Evolutionary conservation across 768 basidiomycete species (phyloP).

Genomic region (Suillus weaverae): DNA sequence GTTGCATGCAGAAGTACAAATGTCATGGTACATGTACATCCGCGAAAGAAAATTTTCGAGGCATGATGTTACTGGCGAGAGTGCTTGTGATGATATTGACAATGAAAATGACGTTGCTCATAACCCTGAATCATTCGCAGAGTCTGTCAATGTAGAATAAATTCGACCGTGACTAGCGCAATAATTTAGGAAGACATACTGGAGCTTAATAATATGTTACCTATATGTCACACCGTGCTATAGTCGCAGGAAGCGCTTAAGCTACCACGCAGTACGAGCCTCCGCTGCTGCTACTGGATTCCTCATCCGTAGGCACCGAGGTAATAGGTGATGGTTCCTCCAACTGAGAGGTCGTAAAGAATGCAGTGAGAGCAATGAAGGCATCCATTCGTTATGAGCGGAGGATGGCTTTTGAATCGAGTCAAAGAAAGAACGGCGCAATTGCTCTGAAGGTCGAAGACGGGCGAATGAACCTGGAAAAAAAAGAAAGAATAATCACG

Average conservation of each 20-base stretch:
- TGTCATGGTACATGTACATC: slow-evolving; percentile 9
- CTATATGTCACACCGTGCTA: background rate
- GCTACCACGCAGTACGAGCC: slow-evolving; percentile 11
- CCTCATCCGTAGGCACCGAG: slow-evolving; percentile 10
- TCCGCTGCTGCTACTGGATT: slow-evolving; percentile 6
- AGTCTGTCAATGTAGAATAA: background rate
- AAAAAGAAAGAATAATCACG: background rate
- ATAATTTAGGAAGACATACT: background rate
- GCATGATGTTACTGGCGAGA: slow-evolving; percentile 1
- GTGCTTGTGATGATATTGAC: background rate
- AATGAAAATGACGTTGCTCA: background rate
- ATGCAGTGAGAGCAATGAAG: slow-evolving; percentile 6
- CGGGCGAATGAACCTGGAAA: slow-evolving; percentile 1
- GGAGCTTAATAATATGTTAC: background rate
- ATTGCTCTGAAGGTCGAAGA: slow-evolving; percentile 9
- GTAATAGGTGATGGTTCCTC: slow-evolving; percentile 6
- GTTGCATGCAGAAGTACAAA: slow-evolving; percentile 6
- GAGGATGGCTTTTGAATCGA: background rate
- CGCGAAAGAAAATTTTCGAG: slow-evolving; percentile 4
- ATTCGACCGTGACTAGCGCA: too few relatives aligned
- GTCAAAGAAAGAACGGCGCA: background rate
- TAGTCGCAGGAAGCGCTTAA: background rate
- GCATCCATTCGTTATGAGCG: slow-evolving; percentile 6
- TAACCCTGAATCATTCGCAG: background rate
- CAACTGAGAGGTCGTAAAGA: slow-evolving; percentile 4